These are phyloP conservation scores for Spathaspora sp. DNA, from an alignment of 805 yeast genomes.

Conservation along the genomic window DNA sequence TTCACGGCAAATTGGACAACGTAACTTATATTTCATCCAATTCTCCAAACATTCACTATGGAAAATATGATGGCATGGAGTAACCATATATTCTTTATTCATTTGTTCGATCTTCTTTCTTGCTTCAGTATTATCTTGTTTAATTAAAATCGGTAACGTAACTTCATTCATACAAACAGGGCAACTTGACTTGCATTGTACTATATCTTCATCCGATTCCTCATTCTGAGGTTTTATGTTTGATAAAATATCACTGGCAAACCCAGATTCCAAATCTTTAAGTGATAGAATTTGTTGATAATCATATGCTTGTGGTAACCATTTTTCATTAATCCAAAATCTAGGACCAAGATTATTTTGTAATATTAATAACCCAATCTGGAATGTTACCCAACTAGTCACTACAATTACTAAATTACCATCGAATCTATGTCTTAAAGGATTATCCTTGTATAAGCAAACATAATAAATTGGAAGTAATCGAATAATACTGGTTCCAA, in stretches of 20 bases:
- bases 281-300: conserved; percentile 68
- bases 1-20: conserved; percentile 90
- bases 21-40: conserved; percentile 92
- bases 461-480: conserved; percentile 64
- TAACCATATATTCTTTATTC: conserved; percentile 60
- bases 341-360: conserved; percentile 77
- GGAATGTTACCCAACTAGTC: conserved; percentile 55
- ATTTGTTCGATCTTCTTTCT: conserved; percentile 28
- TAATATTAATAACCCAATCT: conserved; percentile 51
- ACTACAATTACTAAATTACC: conserved; percentile 44
- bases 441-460: conserved; percentile 49
- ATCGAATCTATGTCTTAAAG: conserved; percentile 69
- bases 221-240: conserved; percentile 24
- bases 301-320: conserved; percentile 78
- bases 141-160: conserved; percentile 46
- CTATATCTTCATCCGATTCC: conserved; percentile 23
- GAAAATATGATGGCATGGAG: conserved; percentile 90
- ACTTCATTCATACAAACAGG: conserved; percentile 86
- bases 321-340: conserved; percentile 72
- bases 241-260: conserved; percentile 48
- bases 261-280: conserved; percentile 61
- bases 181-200: conserved; percentile 61
- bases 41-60: conserved; percentile 84
- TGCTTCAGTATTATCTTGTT: conserved; percentile 10
- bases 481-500: conserved; percentile 63